phyloP scores from a whole-genome alignment of 306 rosid genomes.

The Citrullus amarus region DNA sequence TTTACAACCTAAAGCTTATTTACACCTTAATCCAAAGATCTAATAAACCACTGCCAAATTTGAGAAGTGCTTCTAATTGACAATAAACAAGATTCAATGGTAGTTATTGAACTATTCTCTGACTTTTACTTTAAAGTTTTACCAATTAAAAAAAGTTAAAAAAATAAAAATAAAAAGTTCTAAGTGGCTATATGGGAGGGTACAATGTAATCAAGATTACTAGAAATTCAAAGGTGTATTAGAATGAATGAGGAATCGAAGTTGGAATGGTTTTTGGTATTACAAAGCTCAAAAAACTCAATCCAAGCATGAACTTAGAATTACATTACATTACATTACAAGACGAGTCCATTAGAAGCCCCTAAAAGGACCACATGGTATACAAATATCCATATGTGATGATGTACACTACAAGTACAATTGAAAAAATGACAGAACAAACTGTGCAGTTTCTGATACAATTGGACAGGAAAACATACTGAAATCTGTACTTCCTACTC shows the following conservation, averaged over 20 bases:
- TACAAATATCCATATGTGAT: slow-evolving; percentile 14
- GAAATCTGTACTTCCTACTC: slow-evolving; percentile 2
- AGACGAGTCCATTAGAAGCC: too few species aligned
- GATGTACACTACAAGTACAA: slow-evolving; percentile 34
- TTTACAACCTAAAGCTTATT: neutral
- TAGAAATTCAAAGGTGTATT: too few species aligned
- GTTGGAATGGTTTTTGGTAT: too few species aligned
- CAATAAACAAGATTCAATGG: neutral
- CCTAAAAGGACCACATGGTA: neutral
- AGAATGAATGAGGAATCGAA: too few species aligned
- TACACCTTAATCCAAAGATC: neutral
- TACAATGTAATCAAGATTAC: too few species aligned
- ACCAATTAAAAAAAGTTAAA: too few species aligned
- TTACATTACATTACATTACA: too few species aligned
- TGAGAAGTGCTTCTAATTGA: neutral
- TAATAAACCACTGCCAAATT: neutral
- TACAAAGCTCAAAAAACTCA: too few species aligned
- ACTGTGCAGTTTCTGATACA: neutral
- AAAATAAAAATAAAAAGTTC: too few species aligned
- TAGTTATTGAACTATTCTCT: neutral
- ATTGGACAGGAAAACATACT: slow-evolving; percentile 19
- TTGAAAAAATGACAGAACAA: neutral
- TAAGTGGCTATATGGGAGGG: too few species aligned
- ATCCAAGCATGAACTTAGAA: too few species aligned
- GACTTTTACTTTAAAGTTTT: neutral